Percentiles rank a stretch among this genome's conserved stretches.
phyloP scores from a whole-genome alignment of 495 filamentous ascomycete genomes.

The Daldinia caldariorum region DNA sequence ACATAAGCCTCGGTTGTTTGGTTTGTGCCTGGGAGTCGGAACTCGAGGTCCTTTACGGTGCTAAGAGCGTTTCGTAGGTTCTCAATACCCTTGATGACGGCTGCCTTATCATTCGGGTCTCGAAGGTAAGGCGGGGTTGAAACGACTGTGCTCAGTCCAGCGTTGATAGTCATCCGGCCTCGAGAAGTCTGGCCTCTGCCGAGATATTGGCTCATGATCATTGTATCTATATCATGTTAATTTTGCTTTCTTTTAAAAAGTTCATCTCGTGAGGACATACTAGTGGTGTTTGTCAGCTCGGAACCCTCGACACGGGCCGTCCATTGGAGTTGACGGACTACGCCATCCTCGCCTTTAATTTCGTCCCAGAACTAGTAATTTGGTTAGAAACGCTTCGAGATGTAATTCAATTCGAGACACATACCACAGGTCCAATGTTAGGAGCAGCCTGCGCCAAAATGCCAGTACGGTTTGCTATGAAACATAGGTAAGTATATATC shows the following conservation, averaged over 20 bases:
- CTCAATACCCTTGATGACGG: constrained; percentile 64
- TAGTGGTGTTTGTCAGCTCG: constrained; percentile 54
- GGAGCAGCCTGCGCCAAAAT: constrained; percentile 76
- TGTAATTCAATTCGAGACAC: constrained; percentile 31
- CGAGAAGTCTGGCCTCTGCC: constrained; percentile 71
- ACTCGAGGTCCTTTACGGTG: constrained; percentile 61
- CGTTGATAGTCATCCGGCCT: constrained; percentile 69
- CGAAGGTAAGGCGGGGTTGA: constrained; percentile 65
- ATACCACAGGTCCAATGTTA: constrained; percentile 68
- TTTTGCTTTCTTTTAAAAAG: background rate
- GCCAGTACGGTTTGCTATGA: constrained; percentile 62
- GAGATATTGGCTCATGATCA: constrained; percentile 74
- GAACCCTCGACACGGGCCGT: constrained; percentile 70
- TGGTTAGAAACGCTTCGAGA: constrained; percentile 23
- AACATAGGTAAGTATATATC: constrained; percentile 40
- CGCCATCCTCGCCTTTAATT: constrained; percentile 68
- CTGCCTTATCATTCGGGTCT: constrained; percentile 63
- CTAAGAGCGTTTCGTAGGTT: constrained; percentile 65
- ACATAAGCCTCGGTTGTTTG: constrained; percentile 64
- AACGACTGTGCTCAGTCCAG: constrained; percentile 63
- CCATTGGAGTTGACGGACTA: constrained; percentile 73
- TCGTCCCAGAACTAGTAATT: constrained; percentile 61
- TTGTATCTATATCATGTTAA: constrained; percentile 52
- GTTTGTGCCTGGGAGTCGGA: constrained; percentile 62
- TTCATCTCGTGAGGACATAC: constrained; percentile 37